Conservation (phyloP, 2,329 filamentous ascomycete genomes). For the Ilyonectria robusta region DNA sequence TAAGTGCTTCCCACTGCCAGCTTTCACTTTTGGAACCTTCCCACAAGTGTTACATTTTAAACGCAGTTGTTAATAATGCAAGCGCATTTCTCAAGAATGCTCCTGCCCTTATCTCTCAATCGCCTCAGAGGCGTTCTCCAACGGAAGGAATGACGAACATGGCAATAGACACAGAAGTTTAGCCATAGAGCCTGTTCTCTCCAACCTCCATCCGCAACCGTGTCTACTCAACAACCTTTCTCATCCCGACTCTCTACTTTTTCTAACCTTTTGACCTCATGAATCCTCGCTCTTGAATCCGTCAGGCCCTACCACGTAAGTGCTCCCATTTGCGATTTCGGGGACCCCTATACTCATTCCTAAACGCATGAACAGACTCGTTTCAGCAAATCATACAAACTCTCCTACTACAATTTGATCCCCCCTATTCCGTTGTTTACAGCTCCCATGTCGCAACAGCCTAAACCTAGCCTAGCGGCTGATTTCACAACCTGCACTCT, state of each 20-base stretch:
- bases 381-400: conserved; percentile 6
- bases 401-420: neutral
- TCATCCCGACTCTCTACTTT: neutral
- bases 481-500: neutral
- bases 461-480: neutral
- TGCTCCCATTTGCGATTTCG: neutral
- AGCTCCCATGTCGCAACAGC: conserved; percentile 6
- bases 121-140: neutral
- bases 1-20: too few relatives aligned
- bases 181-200: neutral
- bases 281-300: neutral
- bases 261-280: neutral
- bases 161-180: neutral
- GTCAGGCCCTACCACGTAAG: conserved; percentile 4
- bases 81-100: too few relatives aligned
- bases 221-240: neutral
- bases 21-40: neutral
- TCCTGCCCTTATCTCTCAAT: neutral
- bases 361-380: conserved; percentile 18
- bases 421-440: neutral
- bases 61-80: too few relatives aligned
- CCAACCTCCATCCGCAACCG: neutral
- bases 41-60: neutral
- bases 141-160: neutral
- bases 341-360: neutral